Evolutionary conservation across 2,329 filamentous ascomycete genomes (phyloP), one percentile per base, ranked within the genome.

Genomic region (Clonostachys sp.): DNA sequence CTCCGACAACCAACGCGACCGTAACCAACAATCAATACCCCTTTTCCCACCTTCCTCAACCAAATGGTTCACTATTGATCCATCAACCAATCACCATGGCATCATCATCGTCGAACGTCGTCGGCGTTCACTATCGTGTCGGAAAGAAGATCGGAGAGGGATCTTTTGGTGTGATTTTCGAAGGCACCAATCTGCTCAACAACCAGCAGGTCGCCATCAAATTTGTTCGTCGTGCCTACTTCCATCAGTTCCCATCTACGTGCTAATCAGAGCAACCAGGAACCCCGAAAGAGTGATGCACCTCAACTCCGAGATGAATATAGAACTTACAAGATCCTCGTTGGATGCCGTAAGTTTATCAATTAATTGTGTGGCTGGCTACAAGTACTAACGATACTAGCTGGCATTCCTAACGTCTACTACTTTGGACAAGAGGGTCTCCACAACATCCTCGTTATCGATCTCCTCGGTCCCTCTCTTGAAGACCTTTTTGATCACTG

Each of bases 71-170:
- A 41, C 42, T 44, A 51, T 55, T 54, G 57, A 53, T 53, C 50
- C 56, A 52, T 48, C 43, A 34, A 49, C 49, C 50, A 52, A 51
- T 57, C 65, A 65, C 61, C 65, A 94, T 94, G 89, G 84, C 89
- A 50, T 91, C 89, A 55, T 90, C 87, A 51, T 94, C 89, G 54
- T 96, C 91, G 52, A 97, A 97, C 72, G 94, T 99, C 58, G 94
- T 97, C 62, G 94, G 94, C 66, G 94, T 99, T 57, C 94, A 99
- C 75, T 99, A 99, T 72, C 83, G 94, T 57, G 94, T 99, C 57
- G 94, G 94, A 61, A 97, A 97, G 83, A 99, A 99, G 78, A 97
- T 99, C 60, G 94, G 94, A 68, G 94, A 97, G 81, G 92, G 92
- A 55, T 96, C 91, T 38, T 97, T 97, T 64, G 92, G 92, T 77